These are phyloP conservation scores for Malania oleifera DNA, from an alignment of 164 flowering plant species.

Conservation along the genomic window DNA sequence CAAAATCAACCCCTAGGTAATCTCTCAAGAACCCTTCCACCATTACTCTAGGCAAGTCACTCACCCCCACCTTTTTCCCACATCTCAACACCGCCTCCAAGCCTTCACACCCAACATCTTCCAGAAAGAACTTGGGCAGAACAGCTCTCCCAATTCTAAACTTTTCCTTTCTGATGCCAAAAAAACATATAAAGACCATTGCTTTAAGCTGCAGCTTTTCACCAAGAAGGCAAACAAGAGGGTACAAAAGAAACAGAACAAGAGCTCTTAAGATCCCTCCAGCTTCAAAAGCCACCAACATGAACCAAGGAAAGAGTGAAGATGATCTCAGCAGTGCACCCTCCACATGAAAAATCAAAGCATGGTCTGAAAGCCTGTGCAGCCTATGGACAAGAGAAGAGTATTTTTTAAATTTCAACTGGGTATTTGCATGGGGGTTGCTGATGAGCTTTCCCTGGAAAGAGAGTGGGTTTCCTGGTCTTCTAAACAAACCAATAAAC, in stretches of 20 bases:
- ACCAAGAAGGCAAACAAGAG: conserved; percentile 32
- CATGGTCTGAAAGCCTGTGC: conserved; percentile 2
- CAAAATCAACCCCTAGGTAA: conserved; percentile 37
- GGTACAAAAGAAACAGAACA: conserved; percentile 37
- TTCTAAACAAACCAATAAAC: neutral
- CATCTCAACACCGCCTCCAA: conserved; percentile 5
- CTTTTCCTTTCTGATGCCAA: conserved; percentile 38
- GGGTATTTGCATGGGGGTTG: no score
- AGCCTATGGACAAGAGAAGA: no score
- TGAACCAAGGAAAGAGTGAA: conserved; percentile 31
- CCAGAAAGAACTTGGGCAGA: neutral
- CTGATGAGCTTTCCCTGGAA: neutral
- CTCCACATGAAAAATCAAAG: conserved; percentile 23
- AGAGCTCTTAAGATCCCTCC: conserved; percentile 51
- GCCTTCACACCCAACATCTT: conserved; percentile 1
- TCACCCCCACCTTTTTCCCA: conserved; percentile 36
- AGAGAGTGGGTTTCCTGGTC: neutral
- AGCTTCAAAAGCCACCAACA: conserved; percentile 46
- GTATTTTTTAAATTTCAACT: no score
- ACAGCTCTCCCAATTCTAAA: neutral
- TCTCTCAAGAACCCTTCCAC: conserved; percentile 54
- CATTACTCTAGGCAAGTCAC: conserved; percentile 52
- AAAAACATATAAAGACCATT: conserved; percentile 53
- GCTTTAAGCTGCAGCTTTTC: conserved; percentile 27
- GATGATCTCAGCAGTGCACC: conserved; percentile 18